Base-by-base conservation (phyloP, 352 stramenopile genomes). In the Globisporangium spinosum region DNA sequence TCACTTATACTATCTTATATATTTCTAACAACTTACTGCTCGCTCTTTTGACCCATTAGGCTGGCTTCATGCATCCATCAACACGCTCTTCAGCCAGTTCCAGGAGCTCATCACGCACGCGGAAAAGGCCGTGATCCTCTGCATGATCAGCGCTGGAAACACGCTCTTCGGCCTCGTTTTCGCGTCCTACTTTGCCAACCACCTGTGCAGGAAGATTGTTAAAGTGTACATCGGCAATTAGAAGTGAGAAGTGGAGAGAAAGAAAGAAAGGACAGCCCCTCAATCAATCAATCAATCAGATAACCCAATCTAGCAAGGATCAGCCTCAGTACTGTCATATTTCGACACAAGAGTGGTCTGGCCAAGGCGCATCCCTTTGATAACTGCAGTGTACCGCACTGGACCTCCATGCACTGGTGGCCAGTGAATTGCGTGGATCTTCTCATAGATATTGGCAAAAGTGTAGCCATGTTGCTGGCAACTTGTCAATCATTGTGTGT, bases 221-320 rank as follows among this genome's bases (percentile, higher is more conserved):
- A 91, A 89, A 69, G 72, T 91, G 6, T 89, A 89, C 63, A 74
- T 65, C 49, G 68, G 68, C 3, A 77, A 54, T n/a, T 77, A 68
- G 38, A 23, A 8, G 22, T 34, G 2, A 8, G 3, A 9, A 32
- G 7, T 58, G 23, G 51, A 58, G 7, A 15, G 47, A 29, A 3
- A 27, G 49, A 56, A 38, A 32, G 23, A 32, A 29, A 27, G 51
- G 13, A 10, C 23, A 29, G 22, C 13, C 13, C 23, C 15, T 58
- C 22, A 3, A 10, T 58, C 12, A 45, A 45, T 15, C 38, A 15
- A 45, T 20, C 12, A 45, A 45, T 17, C 38, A 5, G 38, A 45
- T 3, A 45, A 15, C 10, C 15, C 35, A 17, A 32, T 10, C 35
- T 2, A 13, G 35, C 35, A 43, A 43, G 10, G 35, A 43, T 43